Base-by-base conservation (phyloP, 2,329 filamentous ascomycete species). In the Trichoderma cornu-damae region DNA sequence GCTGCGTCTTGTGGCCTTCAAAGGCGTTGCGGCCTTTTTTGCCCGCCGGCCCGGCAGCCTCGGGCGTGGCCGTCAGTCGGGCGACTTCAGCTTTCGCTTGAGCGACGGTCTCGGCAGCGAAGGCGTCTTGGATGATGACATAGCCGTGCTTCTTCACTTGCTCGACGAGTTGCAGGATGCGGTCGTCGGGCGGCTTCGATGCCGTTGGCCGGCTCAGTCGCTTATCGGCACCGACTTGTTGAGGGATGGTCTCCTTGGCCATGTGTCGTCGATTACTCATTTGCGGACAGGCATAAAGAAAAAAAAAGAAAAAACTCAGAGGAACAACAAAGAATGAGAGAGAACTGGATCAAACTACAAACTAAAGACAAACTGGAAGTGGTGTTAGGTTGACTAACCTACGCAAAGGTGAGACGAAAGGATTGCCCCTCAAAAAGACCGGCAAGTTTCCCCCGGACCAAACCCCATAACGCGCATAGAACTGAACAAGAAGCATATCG, bases 1-100 rank as follows among this genome's bases (percentile, higher is more conserved):
- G 66, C 43, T 69, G 67, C 11, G 72, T 75, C 22, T 66, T 67
- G 50, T 64, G 59, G 1, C 72, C 72, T 52, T 75, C 72, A 57
- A 74, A 75, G 18, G 61, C 46, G 61, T 72, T 72, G 24, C 71
- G 69, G 3, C 72, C 71, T 18, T 46, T 59, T 18, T 60, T 44
- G 3, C 66, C 65, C 5, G 63, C 61, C 4, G 66, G 62, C 3
- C 70, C 69, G 0, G 43, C 42, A n/a, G 67, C 62, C 2, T 52
- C 30, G 1, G 52, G 40, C 3, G 49, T 35, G 3, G 43, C 20
- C 2, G 46, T 50, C 43, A 74, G 59, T 2, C 69, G 69, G 7
- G 43, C 35, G 14, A 66, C 34, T 28, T 65, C 64, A 2, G 22
- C 44, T 30, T 61, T 61, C 2, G 65, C 64, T 8, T 64, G 59